Evolutionary conservation across 2,329 filamentous ascomycete species (phyloP).

Genomic region (Aureobasidium sp.): DNA sequence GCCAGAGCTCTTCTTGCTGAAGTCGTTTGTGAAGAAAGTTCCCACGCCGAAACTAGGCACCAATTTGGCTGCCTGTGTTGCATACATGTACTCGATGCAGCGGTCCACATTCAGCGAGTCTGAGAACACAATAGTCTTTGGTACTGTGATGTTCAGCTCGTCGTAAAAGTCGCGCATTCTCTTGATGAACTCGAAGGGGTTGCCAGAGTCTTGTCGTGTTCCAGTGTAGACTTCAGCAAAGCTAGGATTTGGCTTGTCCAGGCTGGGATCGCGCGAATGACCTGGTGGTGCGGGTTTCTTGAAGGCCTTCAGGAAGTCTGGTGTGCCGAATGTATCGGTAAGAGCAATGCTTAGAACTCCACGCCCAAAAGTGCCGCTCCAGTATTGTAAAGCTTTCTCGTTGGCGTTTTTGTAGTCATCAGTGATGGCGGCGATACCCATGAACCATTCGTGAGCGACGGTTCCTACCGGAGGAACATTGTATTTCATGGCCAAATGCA

Average conservation of each 20-base stretch:
- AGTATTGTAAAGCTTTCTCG: constrained; percentile 75
- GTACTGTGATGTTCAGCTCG: constrained; percentile 62
- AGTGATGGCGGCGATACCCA: constrained; percentile 90
- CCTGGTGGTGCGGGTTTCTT: constrained; percentile 52
- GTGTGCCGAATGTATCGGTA: constrained; percentile 94
- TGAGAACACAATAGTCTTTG: constrained; percentile 90
- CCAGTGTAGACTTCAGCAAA: constrained; percentile 80
- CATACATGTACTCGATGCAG: constrained; percentile 81
- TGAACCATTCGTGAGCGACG: constrained; percentile 97
- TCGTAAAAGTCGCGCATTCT: constrained; percentile 78
- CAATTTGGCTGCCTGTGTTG: constrained; percentile 74
- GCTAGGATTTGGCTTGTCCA: constrained; percentile 35
- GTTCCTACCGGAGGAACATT: constrained; percentile 79
- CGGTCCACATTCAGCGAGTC: constrained; percentile 88
- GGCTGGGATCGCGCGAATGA: constrained; percentile 15
- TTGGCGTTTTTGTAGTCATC: constrained; percentile 79
- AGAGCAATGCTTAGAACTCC: constrained; percentile 76
- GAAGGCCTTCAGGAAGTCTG: constrained; percentile 80
- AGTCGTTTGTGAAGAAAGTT: constrained; percentile 92
- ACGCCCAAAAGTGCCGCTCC: constrained; percentile 85
- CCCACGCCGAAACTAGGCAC: constrained; percentile 87
- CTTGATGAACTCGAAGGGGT: constrained; percentile 72
- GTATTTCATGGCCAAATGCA: constrained; percentile 93
- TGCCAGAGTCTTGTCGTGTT: constrained; percentile 83
- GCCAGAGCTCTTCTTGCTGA: constrained; percentile 60